Evolutionary conservation across 768 basidiomycete genomes (phyloP), one percentile per base, ranked within the genome.

Genomic region (Cyclocybe cylindracea): DNA sequence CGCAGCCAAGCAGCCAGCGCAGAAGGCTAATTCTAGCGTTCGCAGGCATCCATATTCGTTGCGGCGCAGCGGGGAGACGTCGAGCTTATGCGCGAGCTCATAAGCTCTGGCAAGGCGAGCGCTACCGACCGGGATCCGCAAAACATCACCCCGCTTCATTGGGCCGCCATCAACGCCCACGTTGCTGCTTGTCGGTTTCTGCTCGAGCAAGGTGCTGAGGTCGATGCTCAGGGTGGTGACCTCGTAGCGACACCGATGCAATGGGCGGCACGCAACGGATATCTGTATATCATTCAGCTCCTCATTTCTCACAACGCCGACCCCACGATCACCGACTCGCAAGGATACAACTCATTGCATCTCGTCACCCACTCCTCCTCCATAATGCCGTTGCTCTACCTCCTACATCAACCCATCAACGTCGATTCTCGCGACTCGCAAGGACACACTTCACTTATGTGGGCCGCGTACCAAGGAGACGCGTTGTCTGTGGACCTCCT

Each of bases 401-500:
- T 97, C 19, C 79, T 98, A 5, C 92, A 96, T 65, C 95, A 98
- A 66, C 94, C 95, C 2, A 82, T 99, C 56, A 87, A 85, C 39
- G 88, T 98, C 52, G 97, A 99, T 66, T 87, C 88, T 42, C 81
- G 86, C 37, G 97, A 99, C 67, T 77, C 86, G 1, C 89, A 92
- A 61, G 97, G 97, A 0, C 97, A 98, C 65, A 97, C 96, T 0
- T 80, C 91, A 0, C 78, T 98, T 44, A 97, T 98, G 92, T 99
- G 97, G 97, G 97, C 97, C 5, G 92, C 94, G 7, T 99, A 98
- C 69, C 97, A 99, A 67, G 97, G 97, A 41, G 97, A 99, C 64
- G 94, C 94, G 2, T 81, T 98, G 33, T 93, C 91, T 2, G 94
- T 98, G 5, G 94, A 98, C 56, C 69, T 98, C 41, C 71, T 99